Base-by-base conservation (phyloP, 805 yeast species). In the Kodamaea jinghongensis region DNA sequence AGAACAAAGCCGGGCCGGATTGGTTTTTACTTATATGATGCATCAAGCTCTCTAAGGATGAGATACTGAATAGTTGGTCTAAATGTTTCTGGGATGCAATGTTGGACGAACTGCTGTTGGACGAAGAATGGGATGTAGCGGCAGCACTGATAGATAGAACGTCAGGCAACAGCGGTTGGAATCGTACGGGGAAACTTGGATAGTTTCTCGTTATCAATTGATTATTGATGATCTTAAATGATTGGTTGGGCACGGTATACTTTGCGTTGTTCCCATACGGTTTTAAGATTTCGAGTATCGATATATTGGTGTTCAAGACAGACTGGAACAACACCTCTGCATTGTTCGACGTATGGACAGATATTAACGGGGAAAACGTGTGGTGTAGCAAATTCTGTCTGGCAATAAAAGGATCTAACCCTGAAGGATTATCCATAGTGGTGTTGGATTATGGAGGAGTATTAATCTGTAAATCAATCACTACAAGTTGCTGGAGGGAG, bases 131-230 rank as follows among this genome's bases (percentile, higher is more conserved):
- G 15, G 31, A 28, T 3, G 46, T 29, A 5, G 50, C 38, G 5
- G 58, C 58, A 37, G 45, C 52, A 26, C 52, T 54, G 13, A 61
- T 55, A n/a, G 67, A 56, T 34, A 67, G 47, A 20, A 66, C 48
- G 28, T 67, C 73, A n/a, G 68, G 66, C 17, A 68, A 47, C 7
- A 65, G 48, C 17, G 67, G 65, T 45, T 67, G 70, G 50, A 83
- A 83, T 34, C 85, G 64, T 23, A 83, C 62, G 14, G 80, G 78
- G 48, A 78, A 79, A 48, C 75, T 75, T 6, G 76, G 76, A 41
- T 73, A 70, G 4, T 61, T 64, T 39, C 68, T 63, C 13, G 80
- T 72, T 28, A 72, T 63, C 31, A 75, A 61, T 52, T 75, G 81
- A 17, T 73, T 67, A 50, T 75, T 80, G 20, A 75, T 70, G 39